These are phyloP conservation scores for Picochlorum sp. DNA, from an alignment of 139 green algal species.

Conservation along the genomic window DNA sequence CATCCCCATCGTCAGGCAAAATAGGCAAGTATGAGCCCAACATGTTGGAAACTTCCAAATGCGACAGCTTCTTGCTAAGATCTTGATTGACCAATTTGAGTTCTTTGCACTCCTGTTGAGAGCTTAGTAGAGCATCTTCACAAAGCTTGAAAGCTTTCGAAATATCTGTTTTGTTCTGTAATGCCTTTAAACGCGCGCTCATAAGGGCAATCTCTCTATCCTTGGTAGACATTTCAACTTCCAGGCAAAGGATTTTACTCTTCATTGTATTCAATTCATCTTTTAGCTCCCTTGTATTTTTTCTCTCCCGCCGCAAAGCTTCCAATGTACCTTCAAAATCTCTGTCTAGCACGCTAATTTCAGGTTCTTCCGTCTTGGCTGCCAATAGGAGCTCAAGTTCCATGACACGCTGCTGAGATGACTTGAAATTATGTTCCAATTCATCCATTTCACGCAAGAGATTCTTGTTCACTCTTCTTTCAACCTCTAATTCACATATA, in stretches of 20 bases:
- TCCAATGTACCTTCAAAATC: too few species aligned
- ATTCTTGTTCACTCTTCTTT: too few species aligned
- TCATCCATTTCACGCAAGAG: too few species aligned
- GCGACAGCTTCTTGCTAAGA: background rate
- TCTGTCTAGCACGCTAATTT: too few species aligned
- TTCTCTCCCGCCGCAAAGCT: background rate
- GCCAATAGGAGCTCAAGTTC: too few species aligned
- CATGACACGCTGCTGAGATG: too few species aligned
- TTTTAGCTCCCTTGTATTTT: background rate
- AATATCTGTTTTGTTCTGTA: constrained; percentile 5
- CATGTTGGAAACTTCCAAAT: too few species aligned
- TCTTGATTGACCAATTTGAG: constrained; percentile 6
- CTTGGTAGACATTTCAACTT: constrained; percentile 9
- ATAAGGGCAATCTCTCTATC: background rate
- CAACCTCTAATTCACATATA: too few species aligned
- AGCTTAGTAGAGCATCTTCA: constrained; percentile 1
- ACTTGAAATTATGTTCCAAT: too few species aligned
- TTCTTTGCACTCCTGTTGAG: background rate
- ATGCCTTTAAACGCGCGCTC: constrained; percentile 1
- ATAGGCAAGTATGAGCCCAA: too few species aligned
- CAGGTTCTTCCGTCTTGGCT: too few species aligned
- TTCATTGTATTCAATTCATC: background rate
- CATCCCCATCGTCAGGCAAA: too few species aligned
- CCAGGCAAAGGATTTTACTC: constrained; percentile 6
- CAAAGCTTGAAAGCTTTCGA: constrained; percentile 2